Base-by-base conservation (phyloP, 345 rosid species). In the Eucalyptus victrix region DNA sequence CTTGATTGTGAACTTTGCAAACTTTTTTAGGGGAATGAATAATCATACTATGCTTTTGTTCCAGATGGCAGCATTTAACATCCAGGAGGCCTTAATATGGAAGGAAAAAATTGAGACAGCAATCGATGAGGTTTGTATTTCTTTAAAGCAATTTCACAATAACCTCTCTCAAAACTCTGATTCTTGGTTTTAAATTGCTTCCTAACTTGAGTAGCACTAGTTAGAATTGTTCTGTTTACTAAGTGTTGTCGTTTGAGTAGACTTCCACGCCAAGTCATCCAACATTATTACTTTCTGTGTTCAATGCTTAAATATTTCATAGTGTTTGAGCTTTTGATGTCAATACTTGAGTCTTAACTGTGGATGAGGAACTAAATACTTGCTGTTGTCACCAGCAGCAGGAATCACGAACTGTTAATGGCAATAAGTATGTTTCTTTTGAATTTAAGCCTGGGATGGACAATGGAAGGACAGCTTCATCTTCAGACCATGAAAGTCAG, bases 61-160 rank as follows among this genome's bases (percentile, higher is more conserved):
- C 87, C 92, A 98, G 99, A 98, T 98, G 99, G 99, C 99, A 91
- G 99, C 99, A 88, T 98, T 98, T 94, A 96, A 98, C 94, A 97
- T 98, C 91, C 99, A 97, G 91, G 99, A 98, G 93, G 98, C 96
- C 87, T 90, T 95, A 86, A 91, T 92, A 67, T 98, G 99, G 99
- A 98, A 96, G 96, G 99, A 96, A 88, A 97, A 96, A 89, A 94
- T 97, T 88, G 99, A 97, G 94, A 88, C 89, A 89, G 98, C 94
- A n/a, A 98, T 98, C 47, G 99, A 98, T 93, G 97, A 94, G 99
- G 99, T 98, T 72, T 37, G 28, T 72, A 19, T 72, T 72, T 37
- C 45, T 72, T 11, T 4, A 72, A 19, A 37, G 45, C 45, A 72
- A 37, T 72, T 37, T 72, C 83, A 37, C 2, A 37, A 72, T 37